Evolutionary conservation across 2,329 filamentous ascomycete species (phyloP).

Genomic region (Xylaria sp.): DNA sequence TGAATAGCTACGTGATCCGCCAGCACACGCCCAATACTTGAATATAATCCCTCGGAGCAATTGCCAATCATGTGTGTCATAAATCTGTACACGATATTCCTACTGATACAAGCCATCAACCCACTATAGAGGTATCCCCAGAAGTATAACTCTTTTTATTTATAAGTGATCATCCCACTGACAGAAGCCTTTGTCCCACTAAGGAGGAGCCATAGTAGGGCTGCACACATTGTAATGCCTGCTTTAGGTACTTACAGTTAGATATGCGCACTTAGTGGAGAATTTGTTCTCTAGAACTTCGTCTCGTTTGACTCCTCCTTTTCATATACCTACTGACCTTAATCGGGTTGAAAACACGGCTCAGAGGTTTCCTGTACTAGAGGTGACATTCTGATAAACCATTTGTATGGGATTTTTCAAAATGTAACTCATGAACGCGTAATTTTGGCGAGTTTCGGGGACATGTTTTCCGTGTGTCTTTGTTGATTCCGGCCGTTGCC

Average conservation of each 20-base stretch:
- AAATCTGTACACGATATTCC: neutral
- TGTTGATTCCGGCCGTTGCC: too few species aligned
- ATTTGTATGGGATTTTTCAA: neutral
- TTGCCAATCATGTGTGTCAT: too few species aligned
- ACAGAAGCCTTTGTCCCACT: neutral
- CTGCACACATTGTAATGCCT: neutral
- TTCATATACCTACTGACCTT: constrained; percentile 27
- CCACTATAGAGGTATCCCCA: neutral
- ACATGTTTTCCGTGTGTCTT: too few species aligned
- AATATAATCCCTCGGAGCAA: neutral
- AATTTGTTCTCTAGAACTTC: neutral
- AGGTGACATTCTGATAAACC: neutral
- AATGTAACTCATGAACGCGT: neutral
- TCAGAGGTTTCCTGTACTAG: neutral
- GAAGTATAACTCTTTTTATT: neutral
- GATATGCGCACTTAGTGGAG: neutral
- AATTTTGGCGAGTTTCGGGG: neutral
- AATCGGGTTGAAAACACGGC: neutral
- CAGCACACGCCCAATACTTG: too few species aligned
- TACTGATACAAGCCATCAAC: neutral
- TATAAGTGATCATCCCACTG: neutral
- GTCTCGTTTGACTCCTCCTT: neutral
- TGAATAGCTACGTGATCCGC: too few species aligned
- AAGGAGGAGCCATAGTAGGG: neutral
- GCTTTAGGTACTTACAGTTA: neutral